Conservation (phyloP, 176 grass and related monocot species). For the Triticum aestivum region IWGSC_CS_RefSeq_v2.1 NC_057805.1:405607169-405607668, state of each 20-base stretch:
- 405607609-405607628: not conserved
- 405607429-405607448: not conserved
- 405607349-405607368: slow-evolving; percentile 6
- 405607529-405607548: not conserved
- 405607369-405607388: not conserved
- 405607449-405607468: not conserved
- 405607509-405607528: not conserved
- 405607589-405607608: not conserved
- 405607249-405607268: not conserved
- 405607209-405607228: not conserved
- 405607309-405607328: not conserved
- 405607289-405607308: not conserved
- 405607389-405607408: not conserved
- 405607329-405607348: not conserved
- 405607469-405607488: not conserved
- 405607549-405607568: not conserved
- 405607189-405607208: not conserved
- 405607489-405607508: not conserved
- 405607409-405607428: not conserved
- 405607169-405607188: not conserved
- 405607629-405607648: not conserved
- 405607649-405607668: not conserved
- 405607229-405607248: not conserved
- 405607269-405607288: not conserved
- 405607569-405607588: slow-evolving; percentile 19